Evolutionary conservation across 495 filamentous ascomycete genomes (phyloP).

Genomic region (Achaetomiella virescens): DNA sequence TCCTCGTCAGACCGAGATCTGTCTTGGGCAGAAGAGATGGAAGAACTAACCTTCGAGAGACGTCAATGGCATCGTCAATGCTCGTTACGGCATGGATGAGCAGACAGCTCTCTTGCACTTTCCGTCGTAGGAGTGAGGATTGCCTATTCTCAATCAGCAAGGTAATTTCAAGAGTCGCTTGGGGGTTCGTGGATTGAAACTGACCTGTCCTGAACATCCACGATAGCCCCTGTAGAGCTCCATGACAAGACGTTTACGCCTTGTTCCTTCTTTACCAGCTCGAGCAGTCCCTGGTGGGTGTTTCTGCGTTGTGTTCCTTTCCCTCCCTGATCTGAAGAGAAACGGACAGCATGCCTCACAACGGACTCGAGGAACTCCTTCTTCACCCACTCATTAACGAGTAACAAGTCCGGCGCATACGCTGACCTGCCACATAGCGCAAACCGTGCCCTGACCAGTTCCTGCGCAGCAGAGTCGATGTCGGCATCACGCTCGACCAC

Average conservation of each 20-base stretch:
- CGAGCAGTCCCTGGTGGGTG: background rate
- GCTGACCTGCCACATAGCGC: slow-evolving; percentile 44
- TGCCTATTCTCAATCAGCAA: background rate
- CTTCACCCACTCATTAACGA: slow-evolving; percentile 53
- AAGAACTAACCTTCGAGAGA: background rate
- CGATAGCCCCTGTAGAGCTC: background rate
- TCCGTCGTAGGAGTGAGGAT: background rate
- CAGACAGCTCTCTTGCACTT: slow-evolving; percentile 1
- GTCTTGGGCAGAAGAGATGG: background rate
- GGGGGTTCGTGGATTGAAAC: no score
- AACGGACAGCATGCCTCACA: slow-evolving; percentile 2
- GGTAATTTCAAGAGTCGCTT: no score
- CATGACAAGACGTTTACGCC: slow-evolving; percentile 1
- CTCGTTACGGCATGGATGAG: background rate
- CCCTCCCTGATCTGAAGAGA: background rate
- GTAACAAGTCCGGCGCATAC: slow-evolving; percentile 49
- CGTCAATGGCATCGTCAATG: slow-evolving; percentile 5
- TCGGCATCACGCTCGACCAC: slow-evolving; percentile 26
- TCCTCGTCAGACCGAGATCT: background rate
- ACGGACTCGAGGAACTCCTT: slow-evolving; percentile 41
- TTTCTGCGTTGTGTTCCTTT: background rate
- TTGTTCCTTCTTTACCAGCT: background rate
- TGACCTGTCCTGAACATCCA: slow-evolving; percentile 2
- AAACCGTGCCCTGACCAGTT: slow-evolving; percentile 44
- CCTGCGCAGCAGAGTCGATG: slow-evolving; percentile 38